Evolutionary conservation across 805 yeast species (phyloP), one percentile per base, ranked within the genome.

Genomic region (Saccharomyces kudriavzevii): DNA sequence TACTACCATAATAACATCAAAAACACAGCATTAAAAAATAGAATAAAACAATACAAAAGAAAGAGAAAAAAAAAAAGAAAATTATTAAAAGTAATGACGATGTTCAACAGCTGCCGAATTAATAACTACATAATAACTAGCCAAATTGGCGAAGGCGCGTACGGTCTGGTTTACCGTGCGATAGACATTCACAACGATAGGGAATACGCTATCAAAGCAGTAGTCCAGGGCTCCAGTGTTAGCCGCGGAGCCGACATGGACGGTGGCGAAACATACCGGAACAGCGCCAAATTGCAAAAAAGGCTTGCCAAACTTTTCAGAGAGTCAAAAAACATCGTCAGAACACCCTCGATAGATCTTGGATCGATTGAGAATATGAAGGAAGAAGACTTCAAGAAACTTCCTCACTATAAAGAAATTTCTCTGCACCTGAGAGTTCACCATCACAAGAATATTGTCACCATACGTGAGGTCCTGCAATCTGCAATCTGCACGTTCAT

Each of bases 91-190:
- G 22, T 17, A 35, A 35, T 17, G 13, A 17, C 26, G 26, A 63
- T 60, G 62, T 50, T 63, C 9, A 51, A 53, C 45, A 59, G 62
- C 47, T 61, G 65, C 43, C 60, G 60, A 52, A 61, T 68, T 4
- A 68, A 68, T 52, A 66, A 66, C 52, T 65, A 54, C 49, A 58
- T 57, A 49, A 61, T 68, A 6, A 48, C 55, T 4, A 52, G 56
- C 5, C 68, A 66, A 49, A 48, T 63, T 13, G 96, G 96, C 10
- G 80, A 92, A 0, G 96, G 97, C 24, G 91, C 96, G 22, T 89
- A 85, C 62, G 95, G 96, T 8, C 75, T 85, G 31, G 94, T 90
- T 6, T 89, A 85, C 72, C 74, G 80, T 14, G 90, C 89, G 2
- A 69, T 76, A 55, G 85, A 89, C 64, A 59, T 75, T 22, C 63